Evolutionary conservation across 495 filamentous ascomycete genomes (phyloP), one percentile per base, ranked within the genome.

Genomic region (Podospora sp.): DNA sequence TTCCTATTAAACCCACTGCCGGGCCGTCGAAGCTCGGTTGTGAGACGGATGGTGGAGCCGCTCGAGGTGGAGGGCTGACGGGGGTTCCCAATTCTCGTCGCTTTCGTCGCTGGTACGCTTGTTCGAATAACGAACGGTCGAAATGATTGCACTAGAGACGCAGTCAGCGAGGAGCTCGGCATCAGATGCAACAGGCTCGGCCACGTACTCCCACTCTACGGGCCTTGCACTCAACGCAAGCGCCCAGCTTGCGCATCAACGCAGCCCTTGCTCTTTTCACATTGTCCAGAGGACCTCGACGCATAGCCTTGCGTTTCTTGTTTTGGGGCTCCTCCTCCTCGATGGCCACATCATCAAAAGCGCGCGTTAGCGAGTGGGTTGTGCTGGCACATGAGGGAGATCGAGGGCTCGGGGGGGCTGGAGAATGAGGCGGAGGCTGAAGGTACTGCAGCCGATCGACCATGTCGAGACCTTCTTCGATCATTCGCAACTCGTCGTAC

Each of bases 401-500:
- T 8, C 65, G 62, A 21, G 73, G 72, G 20, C 69, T 71, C 1
- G 63, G 12, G 3, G 71, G 61, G 2, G 63, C 59, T 21, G 27
- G 67, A 27, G 66, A 71, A 0, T 56, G 58, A 21, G 68, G 50
- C 8, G 66, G 71, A 11, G 68, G 65, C 33, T 58, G 62, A 14
- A 75, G 70, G 20, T 55, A 26, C 9, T 59, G 36, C 12, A 61
- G 36, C 12, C 60, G 33, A 3, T 49, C 51, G 55, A 59, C 50
- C 2, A 57, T 1, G 4, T 35, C 65, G 20, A 53, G 27, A 12
- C 16, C 20, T 22, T 65, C 56, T 35, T 70, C 57, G 3, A 51
- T 65, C 36, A 25, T 46, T 20, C 57, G 67, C 62, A 62, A 66
- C 56, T 5, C 64, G 61, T 80, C 76, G 60, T 80, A 82, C 5